Evolutionary conservation across 2,329 filamentous ascomycete genomes (phyloP), one percentile per base, ranked within the genome.

Genomic region (Diaporthe vexans): DNA sequence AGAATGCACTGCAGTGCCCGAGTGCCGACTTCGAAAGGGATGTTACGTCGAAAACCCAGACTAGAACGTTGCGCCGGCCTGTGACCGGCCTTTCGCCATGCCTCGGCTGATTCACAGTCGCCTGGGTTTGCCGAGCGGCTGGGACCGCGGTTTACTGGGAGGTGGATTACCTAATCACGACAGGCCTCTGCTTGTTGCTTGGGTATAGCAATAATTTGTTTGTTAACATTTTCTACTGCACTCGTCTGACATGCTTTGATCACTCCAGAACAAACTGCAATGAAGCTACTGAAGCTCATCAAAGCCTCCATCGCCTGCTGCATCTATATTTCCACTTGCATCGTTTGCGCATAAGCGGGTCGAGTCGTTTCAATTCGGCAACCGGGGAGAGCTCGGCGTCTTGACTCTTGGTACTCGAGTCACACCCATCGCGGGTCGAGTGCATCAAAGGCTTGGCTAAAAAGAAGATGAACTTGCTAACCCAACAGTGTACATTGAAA

Each of bases 81-180:
- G 69, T 72, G 69, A 72, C 57, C 56, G 69, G 43, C 58, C 37
- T 29, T 37, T 52, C 17, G 46, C 59, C 56, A 72, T 72, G 69
- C 69, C 69, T 72, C 69, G 69, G 69, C 54, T 72, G 33, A 63
- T 72, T 61, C 19, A 35, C 35, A 46, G 15, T 71, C 29, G 58
- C 37, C 35, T 46, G 33, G 33, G 40, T 26, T 29, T 63, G 57
- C 40, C 69, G 69, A 54, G 65, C 65, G 51, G 51, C 51, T 69
- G n/a, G 52, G 37, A 15, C 40, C 56, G 13, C 54, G 29, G 56
- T 40, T 19, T 52, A 0, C 40, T 48, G 43, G 26, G 46, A 21
- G 2, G 11, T 4, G 6, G 46, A 46, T 71, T 61, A 71, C 57
- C 57, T 71, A 61, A 71, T 43, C 69, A 8, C 10, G 7, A 37